phyloP scores from a whole-genome alignment of 176 grass and related monocot species.

The Pharus latifolius region DNA sequence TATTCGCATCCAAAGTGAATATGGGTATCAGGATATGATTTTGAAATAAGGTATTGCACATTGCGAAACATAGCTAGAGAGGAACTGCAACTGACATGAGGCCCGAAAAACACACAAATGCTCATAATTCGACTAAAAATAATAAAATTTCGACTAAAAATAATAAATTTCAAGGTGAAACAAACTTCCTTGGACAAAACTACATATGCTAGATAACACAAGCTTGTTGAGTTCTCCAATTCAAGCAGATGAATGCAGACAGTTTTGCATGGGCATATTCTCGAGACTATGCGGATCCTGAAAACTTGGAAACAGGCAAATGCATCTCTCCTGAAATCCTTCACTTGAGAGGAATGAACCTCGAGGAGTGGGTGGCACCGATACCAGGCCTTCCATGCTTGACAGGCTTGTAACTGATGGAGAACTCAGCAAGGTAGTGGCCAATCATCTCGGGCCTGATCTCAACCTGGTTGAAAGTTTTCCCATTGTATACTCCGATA shows the following conservation, averaged over 20 bases:
- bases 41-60: not conserved
- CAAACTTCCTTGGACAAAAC: not conserved
- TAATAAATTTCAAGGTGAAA: not conserved
- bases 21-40: not conserved
- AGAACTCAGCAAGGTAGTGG: slow-evolving; percentile 57
- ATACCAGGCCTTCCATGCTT: slow-evolving; percentile 69
- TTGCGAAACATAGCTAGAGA: not conserved
- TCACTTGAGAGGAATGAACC: slow-evolving; percentile 70
- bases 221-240: not conserved
- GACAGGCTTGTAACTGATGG: slow-evolving; percentile 54
- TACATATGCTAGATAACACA: not conserved
- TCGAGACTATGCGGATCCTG: too few relatives aligned
- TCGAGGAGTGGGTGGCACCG: slow-evolving; percentile 57
- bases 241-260: not conserved
- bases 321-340: not conserved
- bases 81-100: not conserved
- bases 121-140: not conserved
- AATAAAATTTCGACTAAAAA: not conserved
- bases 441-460: slow-evolving; percentile 72
- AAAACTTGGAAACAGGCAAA: not conserved
- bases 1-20: not conserved
- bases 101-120: not conserved
- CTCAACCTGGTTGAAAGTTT: slow-evolving; percentile 64
- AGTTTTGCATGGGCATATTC: too few relatives aligned
- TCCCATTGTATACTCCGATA: slow-evolving; percentile 53